Base-by-base conservation (phyloP, 2,329 filamentous ascomycete species). In the Botrytis elliptica region DNA sequence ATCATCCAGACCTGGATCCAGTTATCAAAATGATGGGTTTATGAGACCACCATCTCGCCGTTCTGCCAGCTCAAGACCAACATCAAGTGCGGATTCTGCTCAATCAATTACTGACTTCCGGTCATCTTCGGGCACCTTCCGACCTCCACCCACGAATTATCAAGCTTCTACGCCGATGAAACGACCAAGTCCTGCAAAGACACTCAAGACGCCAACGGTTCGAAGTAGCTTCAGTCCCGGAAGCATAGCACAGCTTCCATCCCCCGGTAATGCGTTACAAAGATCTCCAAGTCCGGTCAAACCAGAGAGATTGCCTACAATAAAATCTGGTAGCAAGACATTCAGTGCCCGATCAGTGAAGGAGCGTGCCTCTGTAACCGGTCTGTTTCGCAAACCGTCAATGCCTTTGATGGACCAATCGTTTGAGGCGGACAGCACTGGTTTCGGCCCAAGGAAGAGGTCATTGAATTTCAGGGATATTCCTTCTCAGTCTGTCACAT, bases 1-100 rank as follows among this genome's bases (percentile, higher is more conserved):
- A 57, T 74, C 73, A 18, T 80, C 79, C 9, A 76, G 78, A 46
- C 78, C 79, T n/a, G 77, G 75, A 79, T 93, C 82, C 76, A 92
- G 84, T 85, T 91, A 84, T 85, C 91, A 81, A 79, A 90, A 81
- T 83, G 92, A 84, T 84, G 87, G 80, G 77, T 92, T 86, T 81
- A 87, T 79, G 82, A 72, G 71, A 42, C 84, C 83, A 42, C 84
- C 86, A 25, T 82, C 84, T 0, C 86, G 86, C 36, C 85, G 85
- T 44, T 85, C 85, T 55, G 83, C 84, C 7, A 89, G 86, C 77
- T 82, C 81, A 36, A 85, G 88, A 36, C 88, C 86, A 12, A 86
- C 87, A 2, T 89, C 89, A 4, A 88, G 85, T 78, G 85, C 84
- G 49, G 88, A 83, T 75, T 85, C 81, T 77, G 84, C 81, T 75